Base-by-base conservation (phyloP, 441 rosid species). In the Geranium incanum region DNA sequence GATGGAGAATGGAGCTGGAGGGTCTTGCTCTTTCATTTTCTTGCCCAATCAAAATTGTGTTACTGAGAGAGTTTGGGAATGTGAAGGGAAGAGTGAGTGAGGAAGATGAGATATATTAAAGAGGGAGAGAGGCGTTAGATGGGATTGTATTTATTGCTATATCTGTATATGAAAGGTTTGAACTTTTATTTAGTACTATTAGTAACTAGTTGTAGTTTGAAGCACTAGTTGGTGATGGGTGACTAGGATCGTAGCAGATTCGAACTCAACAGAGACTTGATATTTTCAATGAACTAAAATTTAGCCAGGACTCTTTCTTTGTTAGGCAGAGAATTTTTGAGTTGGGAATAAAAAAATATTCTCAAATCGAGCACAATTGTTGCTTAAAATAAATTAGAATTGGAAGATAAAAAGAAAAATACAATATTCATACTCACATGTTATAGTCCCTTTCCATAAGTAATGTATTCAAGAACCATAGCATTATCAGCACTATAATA, bases 61-160 rank as follows among this genome's bases (percentile, higher is more conserved):
- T 39, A 7, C 33, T n/a, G 23, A 15, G 62, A 55, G 19, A 55
- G 23, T 15, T 19, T 6, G 1, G 48, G 11, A 13, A 41, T 6
- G n/a, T 45, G 13, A 45, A 11, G n/a, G n/a, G 9, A 45, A 6
- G 12, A 45, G 57, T 13, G 13, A n/a, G 48, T 41, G 9, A 16
- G 23, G 63, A 57, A 57, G 63, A 57, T 57, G 21, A 16, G 19
- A 18, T 11, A 57, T 57, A 57, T n/a, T 57, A 57, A 57, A 57
- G 63, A n/a, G 63, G 19, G 63, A 15, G 63, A 15, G 63, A 57
- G 16, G 63, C 15, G 63, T 57, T 57, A 57, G 63, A 57, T 57
- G 63, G 7, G 63, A 57, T 6, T 16, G 63, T 57, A 57, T 57
- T 57, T 57, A 57, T 57, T 57, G 19, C 63, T 57, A 18, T 57